These are phyloP conservation scores for Lactarius tabidus DNA, from an alignment of 768 basidiomycete species.

Conservation along the genomic window DNA sequence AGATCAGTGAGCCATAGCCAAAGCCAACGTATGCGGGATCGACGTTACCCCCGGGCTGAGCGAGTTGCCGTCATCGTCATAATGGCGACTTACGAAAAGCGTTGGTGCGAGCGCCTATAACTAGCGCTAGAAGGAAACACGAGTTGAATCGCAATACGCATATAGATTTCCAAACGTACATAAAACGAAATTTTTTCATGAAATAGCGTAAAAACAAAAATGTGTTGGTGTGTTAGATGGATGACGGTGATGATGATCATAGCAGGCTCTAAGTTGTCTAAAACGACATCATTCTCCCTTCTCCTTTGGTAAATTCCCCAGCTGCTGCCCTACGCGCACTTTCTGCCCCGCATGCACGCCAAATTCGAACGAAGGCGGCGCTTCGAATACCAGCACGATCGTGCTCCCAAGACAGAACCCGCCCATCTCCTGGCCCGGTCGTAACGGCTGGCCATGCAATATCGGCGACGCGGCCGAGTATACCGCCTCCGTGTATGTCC, in stretches of 20 bases:
- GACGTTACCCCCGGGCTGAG: too few relatives aligned
- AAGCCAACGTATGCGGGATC: too few relatives aligned
- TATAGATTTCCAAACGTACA: background rate
- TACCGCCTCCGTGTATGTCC: slow-evolving; percentile 88
- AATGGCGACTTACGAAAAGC: too few relatives aligned
- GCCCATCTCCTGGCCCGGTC: slow-evolving; percentile 92
- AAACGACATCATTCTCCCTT: slow-evolving; percentile 28
- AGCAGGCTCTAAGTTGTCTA: background rate
- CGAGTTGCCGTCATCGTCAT: too few relatives aligned
- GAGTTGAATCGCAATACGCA: slow-evolving; percentile 1
- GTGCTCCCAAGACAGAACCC: slow-evolving; percentile 95
- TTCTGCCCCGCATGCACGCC: slow-evolving; percentile 71
- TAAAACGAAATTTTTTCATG: background rate
- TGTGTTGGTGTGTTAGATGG: background rate
- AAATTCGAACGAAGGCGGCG: slow-evolving; percentile 80
- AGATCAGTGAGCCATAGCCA: too few relatives aligned
- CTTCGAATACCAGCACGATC: slow-evolving; percentile 95
- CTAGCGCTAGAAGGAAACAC: background rate
- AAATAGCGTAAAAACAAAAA: background rate
- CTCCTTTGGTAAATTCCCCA: slow-evolving; percentile 53
- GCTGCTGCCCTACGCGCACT: slow-evolving; percentile 77
- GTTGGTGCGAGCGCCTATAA: too few relatives aligned
- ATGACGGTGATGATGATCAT: background rate
- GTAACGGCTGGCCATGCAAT: slow-evolving; percentile 83
- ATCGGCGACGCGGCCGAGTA: slow-evolving; percentile 82